Base-by-base conservation (phyloP, 1,139 yeast genomes). In the Hemisphaericaspora lyxosophila region DNA sequence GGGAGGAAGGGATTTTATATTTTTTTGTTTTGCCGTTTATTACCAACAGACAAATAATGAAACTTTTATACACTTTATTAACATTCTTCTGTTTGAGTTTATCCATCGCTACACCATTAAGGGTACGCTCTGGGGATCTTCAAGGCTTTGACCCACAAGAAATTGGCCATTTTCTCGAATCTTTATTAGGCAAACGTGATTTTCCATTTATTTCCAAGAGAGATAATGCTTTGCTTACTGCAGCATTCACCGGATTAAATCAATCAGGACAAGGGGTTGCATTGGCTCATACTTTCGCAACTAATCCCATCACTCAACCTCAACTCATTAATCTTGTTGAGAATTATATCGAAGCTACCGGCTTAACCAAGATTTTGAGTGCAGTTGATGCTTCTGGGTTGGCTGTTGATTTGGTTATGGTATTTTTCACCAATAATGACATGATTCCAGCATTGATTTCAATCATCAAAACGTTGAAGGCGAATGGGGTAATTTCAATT, bases 381-480 rank as follows among this genome's bases (percentile, higher is more conserved):
- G 55, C 59, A 14, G 55, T 55, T 12, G 62, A 60, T 42, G 22
- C 51, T 14, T 60, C 67, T 5, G 54, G 53, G 12, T 53, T 62
- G 41, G 64, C 58, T 6, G 53, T 60, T 27, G 64, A 60, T 42
- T 44, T 62, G 31, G 60, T 58, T 19, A 48, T 56, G 50, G 39
- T 51, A 43, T 41, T 57, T 33, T 54, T 59, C 37, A 50, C 52
- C 20, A 56, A 60, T 42, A 46, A 47, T 31, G 46, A 47, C 14
- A 45, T 52, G 30, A 36, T 57, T 23, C 55, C 59, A 7, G 62
- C 60, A 22, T 43, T 55, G 23, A 47, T 53, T 27, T 40, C 41
- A 3, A 44, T 60, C 32, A 43, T 49, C 23, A 48, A 49, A 33
- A 43, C 49, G 8, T 51, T 56, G 23, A 42, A 40, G 35, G 40